Base-by-base conservation (phyloP, 75 land plant genomes). In the Cryptomeria japonica region DNA sequence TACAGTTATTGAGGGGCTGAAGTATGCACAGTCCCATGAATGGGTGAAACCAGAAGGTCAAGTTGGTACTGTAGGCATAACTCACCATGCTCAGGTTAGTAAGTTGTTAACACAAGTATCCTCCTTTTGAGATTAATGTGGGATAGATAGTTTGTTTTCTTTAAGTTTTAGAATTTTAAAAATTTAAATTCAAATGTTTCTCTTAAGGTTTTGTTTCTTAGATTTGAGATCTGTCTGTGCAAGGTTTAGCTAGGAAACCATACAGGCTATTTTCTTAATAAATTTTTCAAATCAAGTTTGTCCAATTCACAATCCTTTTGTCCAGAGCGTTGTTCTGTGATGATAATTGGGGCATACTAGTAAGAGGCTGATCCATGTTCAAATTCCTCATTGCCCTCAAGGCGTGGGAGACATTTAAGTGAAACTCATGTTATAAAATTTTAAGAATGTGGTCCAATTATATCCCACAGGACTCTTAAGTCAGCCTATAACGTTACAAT, bases 41-140 rank as follows among this genome's bases (percentile, higher is more conserved):
- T 98, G 99, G 99, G 95, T 94, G 88, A 98, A 97, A 90, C 93
- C 96, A 82, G 99, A 98, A 64, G 97, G 97, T 15, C 82, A 93
- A 3, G 91, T 92, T 79, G 99, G 92, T 61, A 95, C 95, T 12
- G 89, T 98, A 70, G 99, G 99, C 89, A 97, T 98, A 91, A 97
- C 98, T 42, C 93, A 95, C 86, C 98, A 97, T 95, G 99, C 99
- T 64, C 98, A 96, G 99, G 99, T 97, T 25, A 3, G 83, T 85
- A 46, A 84, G 85, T 28, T 31, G 10, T 83, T n/a, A 46, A 42
- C 32, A 2, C 47, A 34, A 12, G 32, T 73, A 15, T 34, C 4
- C 36, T 86, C 31, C 25, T 84, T 8, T 84, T 53, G 51, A 34
- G 36, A 34, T 34, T 84, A 31, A 19, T 18, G 3, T 56, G 12